These are phyloP conservation scores for Scenedesmus sp. DNA, from an alignment of 163 green algal genomes.

Conservation along the genomic window DNA sequence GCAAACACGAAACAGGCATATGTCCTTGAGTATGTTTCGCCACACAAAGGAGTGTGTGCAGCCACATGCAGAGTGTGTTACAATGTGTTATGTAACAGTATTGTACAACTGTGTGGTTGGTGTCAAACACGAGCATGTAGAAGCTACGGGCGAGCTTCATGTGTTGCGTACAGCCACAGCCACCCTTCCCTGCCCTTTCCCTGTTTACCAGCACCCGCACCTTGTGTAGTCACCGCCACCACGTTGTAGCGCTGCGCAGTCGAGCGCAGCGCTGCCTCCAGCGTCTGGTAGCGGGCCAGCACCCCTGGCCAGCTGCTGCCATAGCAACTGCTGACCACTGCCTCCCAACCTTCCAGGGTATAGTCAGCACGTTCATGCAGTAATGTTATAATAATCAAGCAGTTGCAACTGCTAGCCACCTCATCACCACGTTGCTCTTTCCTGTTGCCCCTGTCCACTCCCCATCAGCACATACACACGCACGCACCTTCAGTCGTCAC, in stretches of 20 bases:
- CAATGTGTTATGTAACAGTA: neutral
- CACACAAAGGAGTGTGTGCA: neutral
- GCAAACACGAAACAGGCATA: neutral
- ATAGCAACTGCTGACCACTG: no score
- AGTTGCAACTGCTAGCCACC: no score
- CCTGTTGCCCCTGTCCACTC: neutral
- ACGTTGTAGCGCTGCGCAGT: no score
- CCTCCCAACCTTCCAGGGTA: no score
- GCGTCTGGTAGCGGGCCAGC: neutral
- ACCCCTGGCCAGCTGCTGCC: no score
- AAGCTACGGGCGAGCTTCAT: no score
- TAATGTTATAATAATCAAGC: neutral
- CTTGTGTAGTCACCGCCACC: no score
- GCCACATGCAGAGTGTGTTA: neutral
- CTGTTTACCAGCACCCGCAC: no score
- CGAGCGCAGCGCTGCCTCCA: neutral
- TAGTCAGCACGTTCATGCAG: neutral
- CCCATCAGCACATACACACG: neutral
- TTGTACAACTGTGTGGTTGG: neutral
- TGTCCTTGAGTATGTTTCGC: no score
- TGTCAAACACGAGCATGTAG: neutral
- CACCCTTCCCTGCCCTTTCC: no score
- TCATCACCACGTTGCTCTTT: no score
- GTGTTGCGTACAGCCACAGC: no score
- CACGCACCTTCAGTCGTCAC: slow-evolving; percentile 12